Evolutionary conservation across 441 rosid species (phyloP).

Genomic region (Adansonia gregorii): DNA sequence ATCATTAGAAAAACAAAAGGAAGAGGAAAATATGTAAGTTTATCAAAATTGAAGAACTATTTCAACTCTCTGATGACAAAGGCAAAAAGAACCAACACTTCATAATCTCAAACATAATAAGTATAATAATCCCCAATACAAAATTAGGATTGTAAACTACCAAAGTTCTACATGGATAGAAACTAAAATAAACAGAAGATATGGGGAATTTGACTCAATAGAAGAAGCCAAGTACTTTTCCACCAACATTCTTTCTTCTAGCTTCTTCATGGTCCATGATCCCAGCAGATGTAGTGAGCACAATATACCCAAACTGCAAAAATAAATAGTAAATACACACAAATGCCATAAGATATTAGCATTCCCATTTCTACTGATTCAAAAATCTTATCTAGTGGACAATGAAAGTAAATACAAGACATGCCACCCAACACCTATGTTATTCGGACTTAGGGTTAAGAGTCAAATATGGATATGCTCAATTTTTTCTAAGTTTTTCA

Average conservation of each 20-base stretch:
- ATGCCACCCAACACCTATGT: not conserved
- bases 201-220: constrained; percentile 37
- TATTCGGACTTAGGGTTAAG: no score
- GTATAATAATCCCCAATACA: not conserved
- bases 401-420: not conserved
- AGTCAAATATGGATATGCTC: no score
- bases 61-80: no score
- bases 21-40: no score
- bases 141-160: not conserved
- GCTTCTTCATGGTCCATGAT: constrained; percentile 85
- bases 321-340: no score
- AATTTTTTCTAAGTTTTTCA: no score
- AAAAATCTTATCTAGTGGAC: not conserved
- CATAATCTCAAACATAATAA: constrained; percentile 3
- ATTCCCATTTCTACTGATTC: no score
- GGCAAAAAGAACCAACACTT: not conserved
- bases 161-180: not conserved
- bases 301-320: constrained; percentile 64
- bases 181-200: constrained; percentile 15
- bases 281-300: constrained; percentile 72
- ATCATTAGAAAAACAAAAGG: no score
- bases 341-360: no score
- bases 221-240: constrained; percentile 43
- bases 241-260: constrained; percentile 76
- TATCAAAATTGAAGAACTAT: no score